These are phyloP conservation scores for Suhomyces pyralidae DNA, from an alignment of 805 yeast genomes.

Conservation along the genomic window DNA sequence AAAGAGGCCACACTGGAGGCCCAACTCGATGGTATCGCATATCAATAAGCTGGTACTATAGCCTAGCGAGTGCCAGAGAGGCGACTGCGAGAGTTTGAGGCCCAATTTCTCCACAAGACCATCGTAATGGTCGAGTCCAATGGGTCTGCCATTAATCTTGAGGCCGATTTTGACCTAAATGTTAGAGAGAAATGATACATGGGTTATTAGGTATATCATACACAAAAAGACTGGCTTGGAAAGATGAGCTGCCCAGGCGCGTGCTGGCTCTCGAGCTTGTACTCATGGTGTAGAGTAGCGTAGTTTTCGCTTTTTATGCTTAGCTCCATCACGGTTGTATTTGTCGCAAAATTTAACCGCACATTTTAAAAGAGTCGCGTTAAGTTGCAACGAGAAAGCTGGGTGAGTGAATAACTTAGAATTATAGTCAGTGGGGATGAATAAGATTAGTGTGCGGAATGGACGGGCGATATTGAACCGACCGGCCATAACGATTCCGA, in stretches of 20 bases:
- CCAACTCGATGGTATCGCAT: not conserved
- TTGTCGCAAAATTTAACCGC: no score
- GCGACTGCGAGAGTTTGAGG: not conserved
- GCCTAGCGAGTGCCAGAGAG: conserved; percentile 6
- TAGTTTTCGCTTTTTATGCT: not conserved
- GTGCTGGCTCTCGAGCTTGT: not conserved
- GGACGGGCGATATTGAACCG: conserved; percentile 3
- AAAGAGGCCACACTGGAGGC: conserved; percentile 9
- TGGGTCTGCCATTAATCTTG: not conserved
- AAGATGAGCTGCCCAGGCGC: conserved; percentile 4
- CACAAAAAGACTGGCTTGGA: conserved; percentile 8
- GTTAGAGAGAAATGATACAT: not conserved
- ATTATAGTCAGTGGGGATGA: not conserved
- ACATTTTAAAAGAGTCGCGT: no score
- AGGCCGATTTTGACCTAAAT: not conserved
- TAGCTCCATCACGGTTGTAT: not conserved
- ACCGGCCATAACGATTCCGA: not conserved
- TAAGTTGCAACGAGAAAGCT: not conserved
- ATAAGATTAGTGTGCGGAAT: conserved; percentile 1
- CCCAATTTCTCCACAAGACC: conserved; percentile 13
- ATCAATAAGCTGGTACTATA: not conserved
- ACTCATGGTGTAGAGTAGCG: not conserved
- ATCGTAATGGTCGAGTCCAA: conserved; percentile 5
- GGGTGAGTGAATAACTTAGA: no score
- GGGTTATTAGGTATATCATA: not conserved